Base-by-base conservation (phyloP, 2,329 filamentous ascomycete species). In the Diaporthe destruens region DNA sequence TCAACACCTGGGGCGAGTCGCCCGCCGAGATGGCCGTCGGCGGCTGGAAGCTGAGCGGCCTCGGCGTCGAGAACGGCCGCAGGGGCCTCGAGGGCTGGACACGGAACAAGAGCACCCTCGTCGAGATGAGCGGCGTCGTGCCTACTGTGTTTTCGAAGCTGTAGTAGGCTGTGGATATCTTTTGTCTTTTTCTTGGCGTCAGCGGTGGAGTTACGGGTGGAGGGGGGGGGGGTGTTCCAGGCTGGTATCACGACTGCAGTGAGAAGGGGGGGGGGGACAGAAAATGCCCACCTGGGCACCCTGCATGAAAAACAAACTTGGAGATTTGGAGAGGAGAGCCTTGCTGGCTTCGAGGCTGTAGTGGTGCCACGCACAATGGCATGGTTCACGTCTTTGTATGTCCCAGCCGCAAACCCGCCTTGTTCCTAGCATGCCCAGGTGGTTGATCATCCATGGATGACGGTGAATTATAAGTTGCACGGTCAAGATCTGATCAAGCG, bases 21-120 rank as follows among this genome's bases (percentile, higher is more conserved):
- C 94, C 94, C 0, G 94, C 95, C 0, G 94, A 97, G 85, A 97
- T 97, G 95, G 92, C 93, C 2, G 94, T 97, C 0, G 94, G 94
- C 12, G 94, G 94, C 0, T 97, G 94, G 95, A 97, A 97, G 85
- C 88, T 93, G 87, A 97, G 94, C 80, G 95, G 95, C 44, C 84
- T 97, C 12, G 94, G 94, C 0, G 91, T 97, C 1, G 94, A 97
- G 86, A 98, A 98, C 81, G 95, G 94, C 4, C 86, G 90, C 72
- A 90, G 88, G 77, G 94, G 94, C 0, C 87, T 98, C 69, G 91
- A 93, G 81, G 92, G 93, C 4, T 98, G 95, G 92, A 88, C 95
- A 68, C 87, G 90, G 83, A 96, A 95, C 77, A 97, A 96, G 87
- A 97, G 94, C 82, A 97, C 94, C 1, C 82, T 97, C 39, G 91